A percentile compares a stretch with the other conserved stretches of the same genome.
These are phyloP conservation scores for Phytomonas francai DNA, from an alignment of 208 protist species.

Conservation along the genomic window DNA sequence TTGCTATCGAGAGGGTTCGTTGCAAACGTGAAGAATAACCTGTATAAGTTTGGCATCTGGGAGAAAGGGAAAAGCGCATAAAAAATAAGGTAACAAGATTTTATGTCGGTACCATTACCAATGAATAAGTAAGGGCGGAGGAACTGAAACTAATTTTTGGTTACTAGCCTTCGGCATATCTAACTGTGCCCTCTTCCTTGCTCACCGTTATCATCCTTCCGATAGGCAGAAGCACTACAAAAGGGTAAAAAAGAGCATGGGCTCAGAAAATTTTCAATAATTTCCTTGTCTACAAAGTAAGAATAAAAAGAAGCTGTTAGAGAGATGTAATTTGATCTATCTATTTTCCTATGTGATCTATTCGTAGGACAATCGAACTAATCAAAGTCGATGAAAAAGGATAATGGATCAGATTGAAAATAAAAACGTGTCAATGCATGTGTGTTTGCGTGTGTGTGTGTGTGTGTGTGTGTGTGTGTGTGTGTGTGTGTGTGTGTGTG, in stretches of 20 bases:
- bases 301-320: not conserved
- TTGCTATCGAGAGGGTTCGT: not conserved
- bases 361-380: slow-evolving; percentile 3
- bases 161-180: not conserved
- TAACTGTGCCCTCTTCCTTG: not conserved
- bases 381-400: slow-evolving; percentile 10
- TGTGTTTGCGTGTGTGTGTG: not conserved
- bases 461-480: not conserved
- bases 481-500: not conserved
- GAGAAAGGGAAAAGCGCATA: not conserved
- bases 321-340: not conserved
- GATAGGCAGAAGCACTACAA: not conserved
- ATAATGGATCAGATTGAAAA: slow-evolving; percentile 11
- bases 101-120: not conserved
- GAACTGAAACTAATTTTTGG: not conserved
- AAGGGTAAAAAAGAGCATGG: not conserved
- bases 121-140: not conserved
- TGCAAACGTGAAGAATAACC: not conserved
- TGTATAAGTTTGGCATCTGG: not conserved
- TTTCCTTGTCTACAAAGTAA: not conserved
- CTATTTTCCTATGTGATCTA: not conserved
- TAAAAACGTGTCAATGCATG: not conserved
- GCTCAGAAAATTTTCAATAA: not conserved
- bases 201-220: not conserved
- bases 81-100: not conserved